Evolutionary conservation across 768 basidiomycete genomes (phyloP), one percentile per base, ranked within the genome.

Genomic region (Naganishia vaughanmartiniae): DNA sequence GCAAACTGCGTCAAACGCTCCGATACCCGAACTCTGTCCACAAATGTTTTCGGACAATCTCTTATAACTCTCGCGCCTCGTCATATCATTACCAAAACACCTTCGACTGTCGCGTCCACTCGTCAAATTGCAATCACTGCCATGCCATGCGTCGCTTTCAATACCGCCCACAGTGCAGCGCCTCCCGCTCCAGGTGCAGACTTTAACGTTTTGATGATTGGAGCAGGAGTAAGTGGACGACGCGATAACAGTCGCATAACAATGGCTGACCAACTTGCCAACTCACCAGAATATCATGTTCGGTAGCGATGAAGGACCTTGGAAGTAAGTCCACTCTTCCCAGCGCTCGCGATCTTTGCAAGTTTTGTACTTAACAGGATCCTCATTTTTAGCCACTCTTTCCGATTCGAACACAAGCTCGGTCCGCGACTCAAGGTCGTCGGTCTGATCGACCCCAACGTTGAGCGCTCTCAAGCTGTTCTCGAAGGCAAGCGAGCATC

Each of bases 341-440:
- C 39, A 17, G 54, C 33, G 9, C n/a, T n/a, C n/a, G 12, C 24
- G 15, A 30, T 19, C 33, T 31, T 42, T 70, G 9, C 58, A 28
- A 39, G 33, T 26, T 12, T 45, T 11, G 21, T 66, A 58, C 57
- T 58, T 65, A 57, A 58, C 7, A 75, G 91, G n/a, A n/a, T 48
- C 54, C 6, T 14, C 12, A n/a, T 42, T 69, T 71, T 66, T 75
- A 81, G 82, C 74, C 83, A 84, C 78, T 84, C 83, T 48, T 83
- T 83, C 81, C 82, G 83, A 72, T 80, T 84, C 73, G 83, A 84
- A 73, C 82, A 92, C 82, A 94, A 98, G 85, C 89, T 98, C 71
- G 95, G 95, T 56, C 89, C 88, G 26, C 91, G 95, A 74, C 90
- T 98, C 82, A 97, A 95, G 81, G 92, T 99, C 69, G 88, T 94